Percentiles rank a stretch among this genome's conserved stretches.
Conservation (phyloP, 2,329 filamentous ascomycete genomes). For the Pezicula neosporulosa region DNA sequence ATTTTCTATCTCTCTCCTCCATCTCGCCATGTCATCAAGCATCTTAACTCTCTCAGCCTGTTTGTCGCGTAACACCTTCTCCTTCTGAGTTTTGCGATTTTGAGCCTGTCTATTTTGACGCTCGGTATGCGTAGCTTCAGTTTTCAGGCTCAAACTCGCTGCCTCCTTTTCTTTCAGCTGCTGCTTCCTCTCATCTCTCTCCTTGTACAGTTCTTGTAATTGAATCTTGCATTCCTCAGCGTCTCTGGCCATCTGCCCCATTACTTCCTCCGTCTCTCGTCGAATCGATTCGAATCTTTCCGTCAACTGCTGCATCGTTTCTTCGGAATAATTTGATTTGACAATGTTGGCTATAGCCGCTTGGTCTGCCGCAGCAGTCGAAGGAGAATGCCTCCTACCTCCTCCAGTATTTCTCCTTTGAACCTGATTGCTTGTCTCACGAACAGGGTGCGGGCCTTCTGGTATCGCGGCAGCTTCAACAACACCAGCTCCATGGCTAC, state of each 20-base stretch:
- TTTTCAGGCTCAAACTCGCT: conserved; percentile 78
- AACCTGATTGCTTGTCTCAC: conserved; percentile 59
- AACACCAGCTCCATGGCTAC: conserved; percentile 49
- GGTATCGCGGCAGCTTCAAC: conserved; percentile 62
- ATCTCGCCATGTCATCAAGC: conserved; percentile 65
- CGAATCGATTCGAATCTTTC: conserved; percentile 76
- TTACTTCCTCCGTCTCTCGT: conserved; percentile 77
- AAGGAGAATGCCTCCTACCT: conserved; percentile 68
- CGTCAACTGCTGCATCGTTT: conserved; percentile 74
- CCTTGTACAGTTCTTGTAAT: conserved; percentile 66
- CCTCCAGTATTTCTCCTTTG: conserved; percentile 66
- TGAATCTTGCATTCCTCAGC: conserved; percentile 66
- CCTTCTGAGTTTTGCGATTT: conserved; percentile 74
- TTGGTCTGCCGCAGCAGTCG: conserved; percentile 40
- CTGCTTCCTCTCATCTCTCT: conserved; percentile 75
- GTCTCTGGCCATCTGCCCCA: conserved; percentile 67
- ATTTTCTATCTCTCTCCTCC: conserved; percentile 59
- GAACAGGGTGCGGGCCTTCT: conserved; percentile 56
- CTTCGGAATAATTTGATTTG: conserved; percentile 51
- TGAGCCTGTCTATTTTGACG: conserved; percentile 78
- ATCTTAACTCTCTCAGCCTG: conserved; percentile 65
- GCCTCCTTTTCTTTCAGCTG: conserved; percentile 87
- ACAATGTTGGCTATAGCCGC: conserved; percentile 34
- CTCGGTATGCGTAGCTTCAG: conserved; percentile 76
- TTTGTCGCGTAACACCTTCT: conserved; percentile 67